These are phyloP conservation scores for Pachysandra terminalis DNA, from an alignment of 164 flowering plant genomes.

Conservation along the genomic window DNA sequence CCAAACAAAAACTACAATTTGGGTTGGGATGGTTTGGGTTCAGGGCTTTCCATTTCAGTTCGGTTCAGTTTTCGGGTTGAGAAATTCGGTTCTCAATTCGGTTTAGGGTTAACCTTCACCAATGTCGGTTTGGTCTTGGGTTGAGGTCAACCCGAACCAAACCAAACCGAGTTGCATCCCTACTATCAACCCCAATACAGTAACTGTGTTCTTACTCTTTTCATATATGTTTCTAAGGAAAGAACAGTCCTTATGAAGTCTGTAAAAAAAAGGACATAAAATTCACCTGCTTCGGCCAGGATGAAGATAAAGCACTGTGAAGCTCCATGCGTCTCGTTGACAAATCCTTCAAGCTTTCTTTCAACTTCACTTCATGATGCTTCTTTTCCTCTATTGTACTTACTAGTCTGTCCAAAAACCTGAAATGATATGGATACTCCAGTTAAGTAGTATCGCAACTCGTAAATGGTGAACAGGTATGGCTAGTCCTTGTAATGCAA, in stretches of 20 bases:
- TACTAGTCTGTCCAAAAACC: slow-evolving; percentile 84
- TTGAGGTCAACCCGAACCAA: too few species aligned
- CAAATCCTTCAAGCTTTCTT: slow-evolving; percentile 81
- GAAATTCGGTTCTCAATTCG: too few species aligned
- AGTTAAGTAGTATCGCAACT: background rate
- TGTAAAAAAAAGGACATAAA: background rate
- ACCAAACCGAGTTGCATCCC: too few species aligned
- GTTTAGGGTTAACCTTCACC: too few species aligned
- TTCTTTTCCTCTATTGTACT: slow-evolving; percentile 83
- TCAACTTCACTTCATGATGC: slow-evolving; percentile 77
- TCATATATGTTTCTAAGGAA: too few species aligned
- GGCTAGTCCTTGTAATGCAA: background rate
- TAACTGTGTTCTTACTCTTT: background rate
- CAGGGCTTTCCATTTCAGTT: too few species aligned
- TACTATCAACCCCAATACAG: too few species aligned
- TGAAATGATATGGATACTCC: slow-evolving; percentile 25
- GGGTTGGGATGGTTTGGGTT: too few species aligned
- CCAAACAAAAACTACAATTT: too few species aligned
- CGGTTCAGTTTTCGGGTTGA: too few species aligned
- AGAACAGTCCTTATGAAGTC: too few species aligned
- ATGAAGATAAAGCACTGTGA: slow-evolving; percentile 79
- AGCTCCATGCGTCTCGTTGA: slow-evolving; percentile 82
- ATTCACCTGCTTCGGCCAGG: slow-evolving; percentile 93
- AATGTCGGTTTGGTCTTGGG: too few species aligned
- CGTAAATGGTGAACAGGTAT: background rate